A percentile compares a stretch with the other conserved stretches of the same genome.
phyloP scores from a whole-genome alignment of 2,329 filamentous ascomycete genomes.

The Achaetomium macrosporum region DNA sequence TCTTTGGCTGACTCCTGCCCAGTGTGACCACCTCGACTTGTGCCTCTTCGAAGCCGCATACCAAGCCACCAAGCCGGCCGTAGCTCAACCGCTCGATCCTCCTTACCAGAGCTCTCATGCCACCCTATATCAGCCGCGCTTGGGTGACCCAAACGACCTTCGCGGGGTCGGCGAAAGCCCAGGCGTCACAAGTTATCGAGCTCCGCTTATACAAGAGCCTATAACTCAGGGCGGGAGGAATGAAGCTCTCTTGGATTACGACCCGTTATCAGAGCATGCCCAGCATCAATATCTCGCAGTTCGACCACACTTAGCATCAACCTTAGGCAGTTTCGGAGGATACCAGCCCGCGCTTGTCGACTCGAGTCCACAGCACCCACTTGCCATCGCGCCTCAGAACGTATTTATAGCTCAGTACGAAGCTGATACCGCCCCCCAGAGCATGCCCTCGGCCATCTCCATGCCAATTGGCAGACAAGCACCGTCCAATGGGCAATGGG shows the following conservation, averaged over 20 bases:
- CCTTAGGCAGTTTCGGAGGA: background rate
- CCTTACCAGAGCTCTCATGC: background rate
- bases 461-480: constrained; percentile 10
- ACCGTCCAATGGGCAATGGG: background rate
- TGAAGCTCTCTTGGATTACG: background rate
- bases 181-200: background rate
- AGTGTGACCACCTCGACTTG: constrained; percentile 24
- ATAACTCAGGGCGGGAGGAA: background rate
- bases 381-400: background rate
- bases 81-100: background rate
- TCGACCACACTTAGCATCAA: background rate
- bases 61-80: constrained; percentile 2
- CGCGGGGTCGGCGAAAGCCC: constrained; percentile 9
- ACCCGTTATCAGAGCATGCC: background rate
- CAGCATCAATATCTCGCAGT: background rate
- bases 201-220: background rate
- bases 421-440: background rate
- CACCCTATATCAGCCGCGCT: background rate
- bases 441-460: background rate
- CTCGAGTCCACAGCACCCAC: background rate
- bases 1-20: constrained; percentile 4
- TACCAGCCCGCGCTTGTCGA: background rate
- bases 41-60: constrained; percentile 16
- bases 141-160: constrained; percentile 9
- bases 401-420: background rate